These are phyloP conservation scores for Fistulifera pelliculosa DNA, from an alignment of 108 stramenopile species.

Conservation along the genomic window DNA sequence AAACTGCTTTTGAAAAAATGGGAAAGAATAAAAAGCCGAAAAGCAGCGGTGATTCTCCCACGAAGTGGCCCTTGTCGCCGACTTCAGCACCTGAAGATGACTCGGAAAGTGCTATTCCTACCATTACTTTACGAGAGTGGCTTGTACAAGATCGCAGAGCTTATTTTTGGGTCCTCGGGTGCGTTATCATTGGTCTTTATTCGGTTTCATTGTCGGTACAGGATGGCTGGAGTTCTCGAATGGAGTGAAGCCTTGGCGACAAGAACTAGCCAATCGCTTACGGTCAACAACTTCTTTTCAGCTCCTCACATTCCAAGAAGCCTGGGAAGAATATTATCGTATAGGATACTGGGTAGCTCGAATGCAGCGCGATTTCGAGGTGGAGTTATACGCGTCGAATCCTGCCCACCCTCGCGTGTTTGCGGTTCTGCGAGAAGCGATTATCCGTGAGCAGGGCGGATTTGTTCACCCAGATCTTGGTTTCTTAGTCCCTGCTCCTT, in stretches of 20 bases:
- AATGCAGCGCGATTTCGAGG: constrained; percentile 1
- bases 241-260: background rate
- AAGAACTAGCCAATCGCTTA: constrained; percentile 2
- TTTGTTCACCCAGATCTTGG: constrained; percentile 84
- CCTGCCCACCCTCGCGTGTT: constrained; percentile 60
- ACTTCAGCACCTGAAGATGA: too few species aligned
- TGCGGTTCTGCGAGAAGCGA: constrained; percentile 54
- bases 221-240: background rate
- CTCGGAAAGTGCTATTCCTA: too few species aligned
- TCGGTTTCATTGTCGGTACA: background rate
- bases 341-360: constrained; percentile 2
- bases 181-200: background rate
- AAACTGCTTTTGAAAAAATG: too few species aligned
- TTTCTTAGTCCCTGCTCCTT: constrained; percentile 64
- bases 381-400: constrained; percentile 10
- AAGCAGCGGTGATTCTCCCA: too few species aligned
- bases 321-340: constrained; percentile 6
- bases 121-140: too few species aligned
- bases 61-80: too few species aligned
- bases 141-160: too few species aligned
- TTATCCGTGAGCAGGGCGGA: constrained; percentile 59
- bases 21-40: too few species aligned
- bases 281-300: constrained; percentile 1
- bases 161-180: background rate
- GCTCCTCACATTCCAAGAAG: background rate